Evolutionary conservation across 495 filamentous ascomycete genomes (phyloP).

Genomic region (Tuber melanosporum): DNA sequence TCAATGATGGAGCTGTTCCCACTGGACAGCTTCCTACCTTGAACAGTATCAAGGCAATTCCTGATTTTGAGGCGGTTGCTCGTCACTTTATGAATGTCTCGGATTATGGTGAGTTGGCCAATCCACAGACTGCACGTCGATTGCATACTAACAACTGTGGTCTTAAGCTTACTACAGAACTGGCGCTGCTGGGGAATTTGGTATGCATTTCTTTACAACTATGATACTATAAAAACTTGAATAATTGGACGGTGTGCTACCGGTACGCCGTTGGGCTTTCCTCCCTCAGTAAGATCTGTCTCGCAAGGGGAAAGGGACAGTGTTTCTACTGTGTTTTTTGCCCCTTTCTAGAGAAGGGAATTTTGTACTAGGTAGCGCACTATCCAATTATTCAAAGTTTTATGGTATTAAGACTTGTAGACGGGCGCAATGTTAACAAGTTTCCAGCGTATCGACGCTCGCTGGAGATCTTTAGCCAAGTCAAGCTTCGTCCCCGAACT

Average conservation of each 20-base stretch:
- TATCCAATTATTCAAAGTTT: no score
- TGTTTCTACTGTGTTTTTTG: no score
- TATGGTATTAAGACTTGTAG: neutral
- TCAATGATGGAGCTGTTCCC: neutral
- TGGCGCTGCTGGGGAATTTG: slow-evolving; percentile 45
- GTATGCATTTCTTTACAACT: neutral
- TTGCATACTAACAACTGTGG: neutral
- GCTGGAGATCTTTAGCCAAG: slow-evolving; percentile 43
- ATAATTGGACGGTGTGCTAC: no score
- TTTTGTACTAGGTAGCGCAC: no score
- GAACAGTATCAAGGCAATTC: neutral
- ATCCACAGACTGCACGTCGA: neutral
- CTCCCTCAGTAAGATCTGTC: no score
- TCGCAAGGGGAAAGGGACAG: no score
- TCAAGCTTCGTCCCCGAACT: slow-evolving; percentile 34
- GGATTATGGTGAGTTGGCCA: slow-evolving; percentile 9
- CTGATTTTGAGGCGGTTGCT: neutral
- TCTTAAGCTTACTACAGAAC: slow-evolving; percentile 44
- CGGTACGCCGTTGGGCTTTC: no score
- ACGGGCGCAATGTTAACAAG: neutral
- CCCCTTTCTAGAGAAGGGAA: no score
- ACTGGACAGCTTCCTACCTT: slow-evolving; percentile 11
- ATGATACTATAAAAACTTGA: no score
- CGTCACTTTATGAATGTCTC: slow-evolving; percentile 10
- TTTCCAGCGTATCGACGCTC: slow-evolving; percentile 43